These are phyloP conservation scores for Cyberlindnera samutprakarnensis DNA, from an alignment of 805 yeast species.

Conservation along the genomic window DNA sequence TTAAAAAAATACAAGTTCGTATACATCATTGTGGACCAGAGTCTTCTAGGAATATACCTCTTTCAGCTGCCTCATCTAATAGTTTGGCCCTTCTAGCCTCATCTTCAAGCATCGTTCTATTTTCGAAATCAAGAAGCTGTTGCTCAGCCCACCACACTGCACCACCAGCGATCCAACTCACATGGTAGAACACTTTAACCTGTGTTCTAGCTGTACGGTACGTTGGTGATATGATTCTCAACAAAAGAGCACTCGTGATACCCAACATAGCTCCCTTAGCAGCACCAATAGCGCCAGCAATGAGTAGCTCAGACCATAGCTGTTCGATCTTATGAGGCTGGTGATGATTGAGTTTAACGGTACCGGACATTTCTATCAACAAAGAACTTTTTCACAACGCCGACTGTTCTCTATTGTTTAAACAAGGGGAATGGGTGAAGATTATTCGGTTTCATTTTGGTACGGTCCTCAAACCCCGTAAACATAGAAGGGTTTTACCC, in stretches of 20 bases:
- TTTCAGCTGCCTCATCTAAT: conserved; percentile 37
- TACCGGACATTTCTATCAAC: too few relatives aligned
- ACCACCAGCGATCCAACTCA: conserved; percentile 33
- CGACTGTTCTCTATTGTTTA: conserved; percentile 1
- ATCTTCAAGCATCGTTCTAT: conserved; percentile 27
- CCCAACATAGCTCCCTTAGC: conserved; percentile 34
- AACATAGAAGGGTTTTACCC: too few relatives aligned
- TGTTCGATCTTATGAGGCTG: conserved; percentile 28
- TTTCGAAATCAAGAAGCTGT: conserved; percentile 29
- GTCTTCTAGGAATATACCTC: conserved; percentile 35
- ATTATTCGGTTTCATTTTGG: too few relatives aligned
- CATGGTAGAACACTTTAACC: conserved; percentile 33
- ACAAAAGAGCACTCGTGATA: conserved; percentile 24
- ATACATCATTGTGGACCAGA: neutral
- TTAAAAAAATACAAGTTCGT: too few relatives aligned
- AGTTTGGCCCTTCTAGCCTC: conserved; percentile 27
- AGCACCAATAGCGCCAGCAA: conserved; percentile 34
- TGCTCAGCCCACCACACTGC: conserved; percentile 36
- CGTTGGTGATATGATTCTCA: conserved; percentile 27
- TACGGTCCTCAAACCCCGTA: neutral
- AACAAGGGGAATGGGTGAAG: too few relatives aligned
- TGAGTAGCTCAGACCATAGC: conserved; percentile 28
- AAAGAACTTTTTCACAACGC: too few relatives aligned
- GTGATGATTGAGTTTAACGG: conserved; percentile 30
- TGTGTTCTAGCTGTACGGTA: conserved; percentile 32